Conservation (phyloP, 305 asterid species). For the Solanum chacoense region DNA sequence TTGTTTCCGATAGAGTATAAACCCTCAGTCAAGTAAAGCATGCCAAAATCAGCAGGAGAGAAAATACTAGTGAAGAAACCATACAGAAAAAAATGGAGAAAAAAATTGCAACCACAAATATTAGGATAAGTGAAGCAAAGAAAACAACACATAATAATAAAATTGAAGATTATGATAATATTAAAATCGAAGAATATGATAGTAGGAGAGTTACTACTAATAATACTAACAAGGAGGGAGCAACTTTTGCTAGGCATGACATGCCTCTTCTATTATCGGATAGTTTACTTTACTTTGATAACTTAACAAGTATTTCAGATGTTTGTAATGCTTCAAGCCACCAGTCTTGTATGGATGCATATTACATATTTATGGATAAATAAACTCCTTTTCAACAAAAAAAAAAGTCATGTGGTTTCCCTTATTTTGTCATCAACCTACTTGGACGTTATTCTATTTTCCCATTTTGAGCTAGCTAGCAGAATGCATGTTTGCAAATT, state of each 20-base stretch:
- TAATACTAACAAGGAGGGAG: background rate
- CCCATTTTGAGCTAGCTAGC: background rate
- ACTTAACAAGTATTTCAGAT: background rate
- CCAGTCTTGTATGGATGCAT: background rate
- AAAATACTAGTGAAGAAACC: background rate
- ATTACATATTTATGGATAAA: background rate
- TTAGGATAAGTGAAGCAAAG: background rate
- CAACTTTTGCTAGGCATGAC: background rate
- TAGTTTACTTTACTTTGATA: background rate
- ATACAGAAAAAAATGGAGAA: background rate
- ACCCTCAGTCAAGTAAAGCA: background rate
- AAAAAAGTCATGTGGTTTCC: background rate
- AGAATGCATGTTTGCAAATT: background rate
- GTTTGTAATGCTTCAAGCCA: background rate
- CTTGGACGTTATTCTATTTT: background rate
- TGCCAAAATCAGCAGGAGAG: background rate
- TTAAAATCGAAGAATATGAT: background rate
- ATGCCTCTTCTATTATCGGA: background rate
- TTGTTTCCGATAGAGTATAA: background rate
- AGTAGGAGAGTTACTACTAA: background rate
- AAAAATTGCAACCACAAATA: background rate
- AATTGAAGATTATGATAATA: fast-evolving
- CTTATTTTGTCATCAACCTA: background rate
- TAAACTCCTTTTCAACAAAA: background rate
- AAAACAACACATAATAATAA: background rate